Base-by-base conservation (phyloP, 2,329 filamentous ascomycete species). In the Stachybotrys echinatus region DNA sequence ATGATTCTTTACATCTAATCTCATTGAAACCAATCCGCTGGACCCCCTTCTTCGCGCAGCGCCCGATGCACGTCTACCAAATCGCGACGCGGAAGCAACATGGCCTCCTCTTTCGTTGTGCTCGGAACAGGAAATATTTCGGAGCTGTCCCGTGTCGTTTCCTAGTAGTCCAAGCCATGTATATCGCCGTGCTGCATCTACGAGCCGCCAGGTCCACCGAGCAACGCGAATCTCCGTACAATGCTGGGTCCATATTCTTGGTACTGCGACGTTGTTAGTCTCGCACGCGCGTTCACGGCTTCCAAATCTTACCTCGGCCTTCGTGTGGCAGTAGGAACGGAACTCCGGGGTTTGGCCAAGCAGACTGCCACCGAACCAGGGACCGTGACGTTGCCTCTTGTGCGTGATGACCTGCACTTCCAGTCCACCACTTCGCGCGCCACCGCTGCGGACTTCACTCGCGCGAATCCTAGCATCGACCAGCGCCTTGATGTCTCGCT, bases 341-440 rank as follows among this genome's bases (percentile, higher is more conserved):
- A 99, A 99, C 72, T 99, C 95, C 5, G 95, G 92, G 6, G 94
- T 99, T 76, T 97, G 92, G 49, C 92, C 95, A 53, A 99, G 77
- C 72, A 99, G 78, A 74, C 90, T 96, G 60, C 94, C 94, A 69
- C 94, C 94, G 67, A 99, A 99, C 94, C 94, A 99, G 27, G 94
- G 94, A 18, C 94, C 94, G 68, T 99, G 92, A 65, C 92, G 81
- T 80, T 99, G 94, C 68, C 94, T 81, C 81, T 96, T 96, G 78
- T 99, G 94, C 44, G 91, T 89, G 59, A 99, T 95, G 59, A 99
- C 94, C 66, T 96, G 91, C 31, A 99, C 94, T 49, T 99, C 95
- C 59, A 99, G 74, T 56, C 95, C 94, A 61, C 94, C 94, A 65
- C 89, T 95, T 76, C 87, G 92, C 50, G 91, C 92, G 53, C 92